These are phyloP conservation scores for Colletotrichum sp. DNA, from an alignment of 2,329 filamentous ascomycete genomes.

Conservation along the genomic window DNA sequence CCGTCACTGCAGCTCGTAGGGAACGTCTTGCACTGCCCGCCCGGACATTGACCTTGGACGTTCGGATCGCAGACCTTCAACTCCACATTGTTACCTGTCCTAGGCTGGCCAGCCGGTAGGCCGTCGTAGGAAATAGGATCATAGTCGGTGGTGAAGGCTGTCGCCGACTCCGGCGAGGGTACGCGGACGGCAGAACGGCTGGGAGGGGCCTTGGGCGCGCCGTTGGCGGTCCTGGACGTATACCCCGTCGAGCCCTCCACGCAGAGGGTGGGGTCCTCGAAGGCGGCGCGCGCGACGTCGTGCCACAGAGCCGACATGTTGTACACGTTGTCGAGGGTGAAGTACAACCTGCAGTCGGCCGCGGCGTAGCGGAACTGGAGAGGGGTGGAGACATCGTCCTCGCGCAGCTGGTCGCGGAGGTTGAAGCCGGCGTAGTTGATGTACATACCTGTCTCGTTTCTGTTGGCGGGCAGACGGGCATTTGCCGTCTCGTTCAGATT, in stretches of 20 bases:
- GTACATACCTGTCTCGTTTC: neutral
- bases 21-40: neutral
- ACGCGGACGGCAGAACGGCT: neutral
- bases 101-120: neutral
- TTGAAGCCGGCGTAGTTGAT: slow-evolving; percentile 5
- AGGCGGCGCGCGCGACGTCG: slow-evolving; percentile 34
- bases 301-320: slow-evolving; percentile 59
- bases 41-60: neutral
- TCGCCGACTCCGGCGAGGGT: neutral
- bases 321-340: slow-evolving; percentile 54
- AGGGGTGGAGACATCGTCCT: slow-evolving; percentile 38
- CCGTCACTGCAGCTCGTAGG: neutral
- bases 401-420: slow-evolving; percentile 5
- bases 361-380: slow-evolving; percentile 63
- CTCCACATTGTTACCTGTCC: neutral
- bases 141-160: neutral
- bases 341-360: slow-evolving; percentile 64
- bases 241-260: slow-evolving; percentile 9
- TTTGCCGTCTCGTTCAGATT: neutral
- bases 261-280: neutral
- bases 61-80: neutral
- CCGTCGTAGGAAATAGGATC: neutral
- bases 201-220: neutral
- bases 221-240: neutral
- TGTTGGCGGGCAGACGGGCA: neutral